These are phyloP conservation scores for Mortierella claussenii DNA, from an alignment of 192 early-diverging fungal genomes.

Conservation along the genomic window DNA sequence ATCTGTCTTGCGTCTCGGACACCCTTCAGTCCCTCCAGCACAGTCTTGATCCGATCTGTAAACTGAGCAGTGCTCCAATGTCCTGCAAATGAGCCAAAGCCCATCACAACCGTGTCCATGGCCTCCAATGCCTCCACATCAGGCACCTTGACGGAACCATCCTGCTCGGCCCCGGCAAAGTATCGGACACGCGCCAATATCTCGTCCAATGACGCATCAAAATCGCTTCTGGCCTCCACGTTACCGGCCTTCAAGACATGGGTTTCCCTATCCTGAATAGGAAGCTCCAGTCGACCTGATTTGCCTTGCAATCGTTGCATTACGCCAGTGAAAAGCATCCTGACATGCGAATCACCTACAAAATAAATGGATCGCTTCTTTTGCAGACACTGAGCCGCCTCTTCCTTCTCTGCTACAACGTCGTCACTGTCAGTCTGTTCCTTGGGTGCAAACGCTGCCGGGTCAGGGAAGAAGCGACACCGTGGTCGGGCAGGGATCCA, in stretches of 20 bases:
- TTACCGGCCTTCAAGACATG: neutral
- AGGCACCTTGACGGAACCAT: neutral
- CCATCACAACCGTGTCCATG: conserved; percentile 25
- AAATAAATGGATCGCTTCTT: conserved; percentile 14
- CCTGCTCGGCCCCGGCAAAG: neutral
- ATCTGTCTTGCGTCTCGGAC: conserved; percentile 1
- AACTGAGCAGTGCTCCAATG: conserved; percentile 22
- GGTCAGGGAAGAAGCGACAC: conserved; percentile 16
- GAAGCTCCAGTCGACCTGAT: conserved; percentile 1
- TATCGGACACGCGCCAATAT: conserved; percentile 15
- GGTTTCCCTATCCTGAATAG: neutral
- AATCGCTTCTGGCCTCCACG: conserved; percentile 5
- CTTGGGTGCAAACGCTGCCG: conserved; percentile 11
- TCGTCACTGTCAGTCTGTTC: conserved; percentile 5
- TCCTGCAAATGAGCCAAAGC: conserved; percentile 7
- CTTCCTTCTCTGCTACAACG: conserved; percentile 7
- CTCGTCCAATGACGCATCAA: conserved; percentile 9
- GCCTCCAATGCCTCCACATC: neutral
- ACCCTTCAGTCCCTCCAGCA: conserved; percentile 3
- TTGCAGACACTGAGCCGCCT: conserved; percentile 13
- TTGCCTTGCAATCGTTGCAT: conserved; percentile 28
- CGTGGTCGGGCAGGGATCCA: conserved; percentile 42
- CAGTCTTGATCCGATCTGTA: conserved; percentile 2
- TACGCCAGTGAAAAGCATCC: conserved; percentile 11
- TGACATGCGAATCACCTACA: conserved; percentile 34